Percentiles rank a stretch among this genome's conserved stretches.
These are phyloP conservation scores for Microsporum audouinii DNA, from an alignment of 2,329 filamentous ascomycete species.

Conservation along the genomic window DNA sequence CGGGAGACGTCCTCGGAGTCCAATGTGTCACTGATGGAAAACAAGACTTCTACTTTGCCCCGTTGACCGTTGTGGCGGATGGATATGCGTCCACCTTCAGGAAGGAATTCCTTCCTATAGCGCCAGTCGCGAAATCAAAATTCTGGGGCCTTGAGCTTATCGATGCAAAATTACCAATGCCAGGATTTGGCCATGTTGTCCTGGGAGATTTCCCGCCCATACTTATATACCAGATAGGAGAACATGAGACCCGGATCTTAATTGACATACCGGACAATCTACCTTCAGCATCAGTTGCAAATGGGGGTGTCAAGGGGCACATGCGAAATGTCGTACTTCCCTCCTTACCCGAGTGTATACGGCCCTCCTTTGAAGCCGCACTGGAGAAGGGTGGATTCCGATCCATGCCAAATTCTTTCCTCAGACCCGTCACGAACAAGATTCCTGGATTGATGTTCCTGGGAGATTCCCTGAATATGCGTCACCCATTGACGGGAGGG, in stretches of 20 bases:
- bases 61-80: conserved; percentile 79
- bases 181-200: conserved; percentile 74
- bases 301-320: conserved; percentile 76
- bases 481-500: conserved; percentile 91
- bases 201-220: conserved; percentile 68
- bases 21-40: conserved; percentile 56
- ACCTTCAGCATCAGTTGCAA: conserved; percentile 58
- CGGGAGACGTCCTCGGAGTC: conserved; percentile 69
- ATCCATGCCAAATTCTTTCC: conserved; percentile 92
- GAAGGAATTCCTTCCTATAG: conserved; percentile 58
- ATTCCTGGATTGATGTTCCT: conserved; percentile 66
- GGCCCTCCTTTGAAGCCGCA: conserved; percentile 62
- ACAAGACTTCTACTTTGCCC: conserved; percentile 72
- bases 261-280: conserved; percentile 75
- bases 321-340: conserved; percentile 70
- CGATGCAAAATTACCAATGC: conserved; percentile 66
- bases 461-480: conserved; percentile 97
- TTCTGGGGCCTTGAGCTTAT: conserved; percentile 92
- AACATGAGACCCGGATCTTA: conserved; percentile 80
- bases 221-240: conserved; percentile 92
- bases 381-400: conserved; percentile 68
- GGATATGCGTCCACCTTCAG: conserved; percentile 89
- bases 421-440: conserved; percentile 65
- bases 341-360: conserved; percentile 58
- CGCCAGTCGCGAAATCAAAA: conserved; percentile 64